These are phyloP conservation scores for Globisporangium megalacanthum DNA, from an alignment of 352 stramenopile genomes.

Conservation along the genomic window DNA sequence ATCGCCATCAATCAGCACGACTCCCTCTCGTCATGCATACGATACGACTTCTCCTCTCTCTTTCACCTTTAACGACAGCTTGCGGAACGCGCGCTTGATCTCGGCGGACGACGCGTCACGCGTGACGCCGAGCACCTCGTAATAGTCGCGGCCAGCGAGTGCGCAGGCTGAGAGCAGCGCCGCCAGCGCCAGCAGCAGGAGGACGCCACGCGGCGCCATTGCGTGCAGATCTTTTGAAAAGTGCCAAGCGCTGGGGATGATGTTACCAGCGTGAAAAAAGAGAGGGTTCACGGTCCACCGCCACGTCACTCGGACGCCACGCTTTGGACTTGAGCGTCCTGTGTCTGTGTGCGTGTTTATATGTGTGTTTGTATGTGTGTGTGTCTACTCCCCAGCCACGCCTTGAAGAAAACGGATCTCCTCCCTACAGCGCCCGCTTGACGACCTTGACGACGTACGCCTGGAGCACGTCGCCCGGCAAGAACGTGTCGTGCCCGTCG, in stretches of 20 bases:
- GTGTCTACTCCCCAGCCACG: conserved; percentile 3
- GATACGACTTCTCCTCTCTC: not conserved
- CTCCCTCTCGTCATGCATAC: not conserved
- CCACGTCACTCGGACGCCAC: too few relatives aligned
- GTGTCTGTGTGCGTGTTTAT: too few relatives aligned
- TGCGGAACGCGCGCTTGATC: conserved; percentile 84
- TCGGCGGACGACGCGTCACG: conserved; percentile 59
- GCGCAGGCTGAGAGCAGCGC: conserved; percentile 20
- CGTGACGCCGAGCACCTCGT: conserved; percentile 61
- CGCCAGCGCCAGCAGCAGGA: conserved; percentile 24
- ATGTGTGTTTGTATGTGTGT: conserved; percentile 49
- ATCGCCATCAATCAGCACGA: not conserved
- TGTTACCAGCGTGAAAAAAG: too few relatives aligned
- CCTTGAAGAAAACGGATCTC: too few relatives aligned
- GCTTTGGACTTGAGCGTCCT: too few relatives aligned
- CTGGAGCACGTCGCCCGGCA: conserved; percentile 95
- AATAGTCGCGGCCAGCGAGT: conserved; percentile 51
- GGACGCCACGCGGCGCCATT: conserved; percentile 8
- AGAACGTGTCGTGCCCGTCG: conserved; percentile 89
- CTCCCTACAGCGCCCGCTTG: conserved; percentile 48
- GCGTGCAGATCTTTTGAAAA: not conserved
- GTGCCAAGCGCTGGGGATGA: not conserved
- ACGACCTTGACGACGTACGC: conserved; percentile 71
- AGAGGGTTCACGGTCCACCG: too few relatives aligned
- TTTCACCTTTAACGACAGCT: conserved; percentile 82